phyloP scores from a whole-genome alignment of 345 rosid species.

The Eucalyptus marginata region DNA sequence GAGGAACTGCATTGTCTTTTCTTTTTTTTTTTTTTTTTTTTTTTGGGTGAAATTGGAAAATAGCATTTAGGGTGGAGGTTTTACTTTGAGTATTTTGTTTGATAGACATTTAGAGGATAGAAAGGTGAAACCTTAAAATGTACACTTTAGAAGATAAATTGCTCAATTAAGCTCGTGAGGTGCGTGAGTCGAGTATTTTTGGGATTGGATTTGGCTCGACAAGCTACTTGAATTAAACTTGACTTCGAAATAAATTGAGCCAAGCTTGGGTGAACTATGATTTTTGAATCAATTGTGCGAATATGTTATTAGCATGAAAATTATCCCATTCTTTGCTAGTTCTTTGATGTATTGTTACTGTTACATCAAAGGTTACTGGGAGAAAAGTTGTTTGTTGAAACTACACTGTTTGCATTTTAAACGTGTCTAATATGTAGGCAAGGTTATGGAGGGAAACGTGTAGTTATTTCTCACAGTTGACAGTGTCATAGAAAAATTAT shows the following conservation, averaged over 20 bases:
- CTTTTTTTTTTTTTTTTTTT: fast-evolving
- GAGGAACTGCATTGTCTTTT: neutral
- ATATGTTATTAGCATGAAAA: neutral
- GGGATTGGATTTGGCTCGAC: neutral
- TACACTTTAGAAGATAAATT: neutral
- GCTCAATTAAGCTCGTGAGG: neutral
- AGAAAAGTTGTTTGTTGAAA: neutral
- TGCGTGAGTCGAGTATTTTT: neutral
- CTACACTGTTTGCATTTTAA: neutral
- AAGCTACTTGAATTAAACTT: neutral
- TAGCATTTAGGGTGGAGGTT: neutral
- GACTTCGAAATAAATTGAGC: neutral
- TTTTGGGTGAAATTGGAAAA: neutral
- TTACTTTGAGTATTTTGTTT: neutral
- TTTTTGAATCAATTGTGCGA: neutral
- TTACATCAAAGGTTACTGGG: neutral
- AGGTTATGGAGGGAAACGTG: neutral
- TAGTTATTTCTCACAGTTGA: neutral
- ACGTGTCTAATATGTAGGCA: neutral
- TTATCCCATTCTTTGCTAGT: neutral
- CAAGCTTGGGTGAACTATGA: neutral
- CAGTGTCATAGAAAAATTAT: neutral
- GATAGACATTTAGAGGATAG: neutral
- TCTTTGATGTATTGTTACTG: neutral
- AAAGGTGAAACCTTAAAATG: neutral